Base-by-base conservation (phyloP, 495 filamentous ascomycete genomes). In the Glutinoglossum americanum region DNA sequence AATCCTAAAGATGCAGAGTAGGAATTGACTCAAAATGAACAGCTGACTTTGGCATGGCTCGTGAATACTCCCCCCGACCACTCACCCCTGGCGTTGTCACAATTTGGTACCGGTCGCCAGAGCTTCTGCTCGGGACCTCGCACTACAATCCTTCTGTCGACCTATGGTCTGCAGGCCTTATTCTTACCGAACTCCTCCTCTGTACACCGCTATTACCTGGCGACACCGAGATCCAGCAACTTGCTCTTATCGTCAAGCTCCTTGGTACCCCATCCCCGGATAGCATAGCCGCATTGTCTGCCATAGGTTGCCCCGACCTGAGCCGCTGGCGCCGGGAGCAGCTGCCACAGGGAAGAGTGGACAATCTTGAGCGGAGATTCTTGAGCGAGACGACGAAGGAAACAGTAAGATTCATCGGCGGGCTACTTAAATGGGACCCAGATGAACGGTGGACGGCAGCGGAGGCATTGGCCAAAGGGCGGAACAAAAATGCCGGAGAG, bases 11-110 rank as follows among this genome's bases (percentile, higher is more conserved):
- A 17, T 23, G 28, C 19, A 25, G 3, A 49, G 25, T 23, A 15
- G 19, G 26, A 53, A 35, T 56, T 59, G 49, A 67, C 49, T 19
- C 47, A 15, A 11, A 60, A 33, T 4, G 4, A 33, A 51, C 54
- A 73, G 72, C 71, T 30, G 71, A 74, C 58, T 74, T 74, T 39
- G 71, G 71, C 30, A 73, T 74, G 67, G 72, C 72, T 30, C 64
- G 72, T 30, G 67, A 68, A 51, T 74, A 67, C 57, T 66, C 62
- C 25, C 54, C 59, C 25, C 71, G 72, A 23, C 71, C 71, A 23
- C 61, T 74, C 25, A 74, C 72, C 21, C 72, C 71, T 9, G 71
- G 72, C 3, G 69, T 73, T 9, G 69, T 71, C 39, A 74, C 72
- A 37, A 67, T 70, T 41, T 70, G 68, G 68, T 70, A 70, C 57